Evolutionary conservation across 2,329 filamentous ascomycete genomes (phyloP), one percentile per base, ranked within the genome.

Genomic region (Stagonosporopsis tanaceti): DNA sequence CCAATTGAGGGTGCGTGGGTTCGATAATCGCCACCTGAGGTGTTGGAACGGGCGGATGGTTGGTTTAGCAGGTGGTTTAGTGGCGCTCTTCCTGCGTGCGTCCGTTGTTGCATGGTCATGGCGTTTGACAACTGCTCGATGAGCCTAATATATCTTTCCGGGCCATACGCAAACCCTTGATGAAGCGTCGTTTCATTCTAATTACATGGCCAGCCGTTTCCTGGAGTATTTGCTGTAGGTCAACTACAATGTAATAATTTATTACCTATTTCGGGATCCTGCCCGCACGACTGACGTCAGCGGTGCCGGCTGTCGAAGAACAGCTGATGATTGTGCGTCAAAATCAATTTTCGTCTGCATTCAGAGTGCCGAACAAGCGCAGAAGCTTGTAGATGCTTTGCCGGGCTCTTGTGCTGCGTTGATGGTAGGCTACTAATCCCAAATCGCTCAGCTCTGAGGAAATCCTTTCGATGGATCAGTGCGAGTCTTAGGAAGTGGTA

Each of bases 1-100:
- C 78, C 14, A 81, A 82, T 41, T 72, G 53, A 24, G 9, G 20
- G 22, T 14, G 20, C 2, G 25, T 24, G 30, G 30, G 1, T 28
- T 11, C 22, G 25, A 41, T 24, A 7, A 20, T 20, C 20, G 20
- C 20, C 20, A 20, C 20, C 20, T 20, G 3, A 20, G 39, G 12
- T 15, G 9, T 30, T 9, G 28, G 28, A 30, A 30, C 8, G 28
- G 28, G 28, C 25, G 5, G 25, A 4, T 27, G 25, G 25, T 20
- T 20, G 20, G 8, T 27, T 27, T 32, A 32, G 8, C 1, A 9
- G 30, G 30, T 11, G 8, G 14, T 3, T n/a, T 34, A 7, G 32
- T n/a, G 32, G 32, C 20, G 17, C 9, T 20, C 22, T 5, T 22
- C 20, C 7, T 8, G 7, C 35, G 6, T 38, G 35, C n/a, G 35